Percentiles rank a stretch among this genome's conserved stretches.
These are phyloP conservation scores for Tuber melanosporum DNA, from an alignment of 495 filamentous ascomycete genomes.

Conservation along the genomic window DNA sequence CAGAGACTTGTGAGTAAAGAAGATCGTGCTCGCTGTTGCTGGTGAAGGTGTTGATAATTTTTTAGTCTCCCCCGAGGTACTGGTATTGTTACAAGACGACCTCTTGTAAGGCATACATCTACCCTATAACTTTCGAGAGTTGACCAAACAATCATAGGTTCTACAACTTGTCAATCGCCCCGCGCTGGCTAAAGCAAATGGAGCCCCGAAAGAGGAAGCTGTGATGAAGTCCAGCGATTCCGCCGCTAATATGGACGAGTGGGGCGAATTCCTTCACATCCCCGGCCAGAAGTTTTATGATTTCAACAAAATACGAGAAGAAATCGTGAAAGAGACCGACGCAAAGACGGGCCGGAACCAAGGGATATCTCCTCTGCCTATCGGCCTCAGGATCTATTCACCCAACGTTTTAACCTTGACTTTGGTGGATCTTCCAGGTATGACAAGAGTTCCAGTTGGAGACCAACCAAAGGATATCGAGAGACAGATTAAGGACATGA, in stretches of 20 bases:
- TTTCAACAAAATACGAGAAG: slow-evolving; percentile 98
- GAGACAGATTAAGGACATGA: slow-evolving; percentile 95
- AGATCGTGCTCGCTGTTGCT: slow-evolving; percentile 16
- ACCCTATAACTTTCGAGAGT: not conserved
- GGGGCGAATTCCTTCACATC: slow-evolving; percentile 98
- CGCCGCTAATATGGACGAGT: slow-evolving; percentile 87
- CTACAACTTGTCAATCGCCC: slow-evolving; percentile 95
- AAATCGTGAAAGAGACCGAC: slow-evolving; percentile 95
- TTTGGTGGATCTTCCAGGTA: slow-evolving; percentile 90
- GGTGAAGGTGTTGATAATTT: slow-evolving; percentile 15
- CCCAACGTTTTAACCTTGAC: slow-evolving; percentile 97
- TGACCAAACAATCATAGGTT: slow-evolving; percentile 43
- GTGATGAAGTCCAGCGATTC: slow-evolving; percentile 60
- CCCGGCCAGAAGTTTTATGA: slow-evolving; percentile 97
- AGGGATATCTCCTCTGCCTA: slow-evolving; percentile 92
- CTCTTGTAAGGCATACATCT: slow-evolving; percentile 52
- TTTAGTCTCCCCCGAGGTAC: slow-evolving; percentile 89
- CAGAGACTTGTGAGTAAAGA: slow-evolving; percentile 78
- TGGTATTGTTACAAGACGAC: slow-evolving; percentile 93
- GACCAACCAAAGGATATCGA: slow-evolving; percentile 99
- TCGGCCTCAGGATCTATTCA: slow-evolving; percentile 96
- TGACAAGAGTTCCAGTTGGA: slow-evolving; percentile 96
- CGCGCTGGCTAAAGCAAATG: slow-evolving; percentile 58
- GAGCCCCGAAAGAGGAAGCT: slow-evolving; percentile 57
- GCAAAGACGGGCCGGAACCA: slow-evolving; percentile 91